Evolutionary conservation across 2,329 filamentous ascomycete species (phyloP).

Genomic region (Colletotrichum eremochloae): DNA sequence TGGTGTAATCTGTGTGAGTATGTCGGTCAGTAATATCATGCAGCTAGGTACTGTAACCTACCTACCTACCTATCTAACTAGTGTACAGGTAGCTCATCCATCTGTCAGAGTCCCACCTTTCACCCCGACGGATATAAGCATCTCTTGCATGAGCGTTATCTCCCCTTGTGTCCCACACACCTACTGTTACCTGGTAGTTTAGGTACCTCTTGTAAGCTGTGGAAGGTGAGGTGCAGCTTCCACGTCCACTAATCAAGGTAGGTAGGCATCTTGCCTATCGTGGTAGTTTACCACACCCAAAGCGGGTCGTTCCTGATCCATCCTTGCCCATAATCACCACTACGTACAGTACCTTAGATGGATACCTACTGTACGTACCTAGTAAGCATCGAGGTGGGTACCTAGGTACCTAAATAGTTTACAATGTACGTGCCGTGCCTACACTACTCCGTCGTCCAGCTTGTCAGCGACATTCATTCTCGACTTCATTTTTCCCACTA

Average conservation of each 20-base stretch:
- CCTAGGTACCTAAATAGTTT: background rate
- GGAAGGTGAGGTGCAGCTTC: background rate
- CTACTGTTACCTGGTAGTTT: background rate
- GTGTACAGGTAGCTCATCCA: background rate
- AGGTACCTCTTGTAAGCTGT: background rate
- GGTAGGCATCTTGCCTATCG: background rate
- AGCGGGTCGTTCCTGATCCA: constrained; percentile 23
- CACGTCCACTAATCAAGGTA: background rate
- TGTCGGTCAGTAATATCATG: constrained; percentile 7
- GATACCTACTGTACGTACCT: too few species aligned
- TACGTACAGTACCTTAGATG: too few species aligned
- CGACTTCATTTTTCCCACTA: background rate
- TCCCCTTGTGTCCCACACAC: constrained; percentile 4
- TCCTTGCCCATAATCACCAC: background rate
- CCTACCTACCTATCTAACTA: background rate
- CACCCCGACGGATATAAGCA: constrained; percentile 25
- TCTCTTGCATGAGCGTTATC: constrained; percentile 19
- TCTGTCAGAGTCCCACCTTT: background rate
- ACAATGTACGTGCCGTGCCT: background rate
- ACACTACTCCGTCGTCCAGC: background rate
- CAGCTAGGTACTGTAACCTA: background rate
- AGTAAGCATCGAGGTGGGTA: too few species aligned
- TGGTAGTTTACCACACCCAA: background rate
- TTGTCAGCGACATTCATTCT: too few species aligned
- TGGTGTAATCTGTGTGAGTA: background rate